phyloP scores from a whole-genome alignment of 345 rosid genomes.

The Euphorbia tirucalli region DNA sequence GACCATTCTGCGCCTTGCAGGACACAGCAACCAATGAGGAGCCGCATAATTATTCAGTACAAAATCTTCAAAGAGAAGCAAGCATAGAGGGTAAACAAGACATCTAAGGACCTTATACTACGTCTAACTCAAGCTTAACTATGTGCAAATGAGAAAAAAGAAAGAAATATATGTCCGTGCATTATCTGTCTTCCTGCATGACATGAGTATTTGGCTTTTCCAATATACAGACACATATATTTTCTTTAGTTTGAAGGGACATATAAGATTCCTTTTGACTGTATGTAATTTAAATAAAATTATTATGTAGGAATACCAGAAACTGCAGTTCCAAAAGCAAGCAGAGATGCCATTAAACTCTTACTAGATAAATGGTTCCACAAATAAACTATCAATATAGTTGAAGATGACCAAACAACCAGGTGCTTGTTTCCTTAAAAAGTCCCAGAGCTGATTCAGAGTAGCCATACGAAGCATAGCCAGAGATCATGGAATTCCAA shows the following conservation, averaged over 20 bases:
- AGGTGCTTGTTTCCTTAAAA: too few species aligned
- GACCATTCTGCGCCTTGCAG: slow-evolving; percentile 37
- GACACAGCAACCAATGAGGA: slow-evolving; percentile 41
- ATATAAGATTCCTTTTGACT: neutral
- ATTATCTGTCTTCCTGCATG: neutral
- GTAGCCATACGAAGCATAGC: too few species aligned
- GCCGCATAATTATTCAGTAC: slow-evolving; percentile 30
- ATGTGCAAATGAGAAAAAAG: neutral
- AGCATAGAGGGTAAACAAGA: slow-evolving; percentile 46
- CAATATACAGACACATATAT: neutral
- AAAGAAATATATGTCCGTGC: neutral
- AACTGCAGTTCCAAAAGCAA: slow-evolving; percentile 27
- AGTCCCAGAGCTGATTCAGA: too few species aligned
- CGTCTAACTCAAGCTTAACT: neutral
- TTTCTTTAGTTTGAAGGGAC: neutral
- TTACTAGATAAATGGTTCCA: too few species aligned
- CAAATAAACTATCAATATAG: too few species aligned
- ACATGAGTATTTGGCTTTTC: neutral
- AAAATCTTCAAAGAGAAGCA: slow-evolving; percentile 30
- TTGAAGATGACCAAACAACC: too few species aligned
- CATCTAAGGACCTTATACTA: neutral
- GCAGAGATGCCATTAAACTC: slow-evolving; percentile 27
- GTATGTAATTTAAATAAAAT: neutral
- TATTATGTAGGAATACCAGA: slow-evolving; percentile 41
- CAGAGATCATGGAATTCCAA: too few species aligned